Conservation (phyloP, 192 early-diverging fungal species). For the Umbelopsis sp. region DNA sequence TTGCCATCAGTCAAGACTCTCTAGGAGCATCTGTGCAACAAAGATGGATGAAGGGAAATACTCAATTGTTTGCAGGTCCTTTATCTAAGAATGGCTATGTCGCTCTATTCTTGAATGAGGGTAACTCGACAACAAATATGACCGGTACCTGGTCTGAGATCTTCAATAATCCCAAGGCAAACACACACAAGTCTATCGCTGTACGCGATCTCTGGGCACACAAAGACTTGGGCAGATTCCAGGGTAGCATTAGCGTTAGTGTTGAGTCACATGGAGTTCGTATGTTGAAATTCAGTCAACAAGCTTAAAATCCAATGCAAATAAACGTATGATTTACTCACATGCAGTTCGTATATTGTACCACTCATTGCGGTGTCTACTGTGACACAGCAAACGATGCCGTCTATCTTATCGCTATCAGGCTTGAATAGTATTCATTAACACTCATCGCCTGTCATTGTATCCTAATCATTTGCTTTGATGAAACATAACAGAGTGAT, state of each 20-base stretch:
- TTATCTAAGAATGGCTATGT: constrained; percentile 2
- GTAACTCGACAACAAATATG: background rate
- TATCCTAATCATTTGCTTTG: no score
- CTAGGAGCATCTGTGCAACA: constrained; percentile 35
- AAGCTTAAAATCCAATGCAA: background rate
- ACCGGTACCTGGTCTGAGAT: background rate
- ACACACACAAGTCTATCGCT: background rate
- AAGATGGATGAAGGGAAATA: constrained; percentile 4
- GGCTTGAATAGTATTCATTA: no score
- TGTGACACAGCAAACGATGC: no score
- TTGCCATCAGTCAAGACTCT: constrained; percentile 63
- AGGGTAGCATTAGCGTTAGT: background rate
- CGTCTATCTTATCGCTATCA: no score
- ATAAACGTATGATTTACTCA: no score
- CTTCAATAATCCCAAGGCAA: background rate
- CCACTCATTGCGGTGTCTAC: no score
- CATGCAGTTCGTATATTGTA: no score
- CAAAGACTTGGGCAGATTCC: background rate
- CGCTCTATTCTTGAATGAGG: background rate
- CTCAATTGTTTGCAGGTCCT: constrained; percentile 16
- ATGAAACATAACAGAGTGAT: no score
- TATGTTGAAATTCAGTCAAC: background rate
- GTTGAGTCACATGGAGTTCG: constrained; percentile 1
- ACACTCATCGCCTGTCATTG: no score
- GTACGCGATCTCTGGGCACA: constrained; percentile 4